Base-by-base conservation (phyloP, 129 eudicot genomes). In the Pseudognaphalium luteoalbum region DNA sequence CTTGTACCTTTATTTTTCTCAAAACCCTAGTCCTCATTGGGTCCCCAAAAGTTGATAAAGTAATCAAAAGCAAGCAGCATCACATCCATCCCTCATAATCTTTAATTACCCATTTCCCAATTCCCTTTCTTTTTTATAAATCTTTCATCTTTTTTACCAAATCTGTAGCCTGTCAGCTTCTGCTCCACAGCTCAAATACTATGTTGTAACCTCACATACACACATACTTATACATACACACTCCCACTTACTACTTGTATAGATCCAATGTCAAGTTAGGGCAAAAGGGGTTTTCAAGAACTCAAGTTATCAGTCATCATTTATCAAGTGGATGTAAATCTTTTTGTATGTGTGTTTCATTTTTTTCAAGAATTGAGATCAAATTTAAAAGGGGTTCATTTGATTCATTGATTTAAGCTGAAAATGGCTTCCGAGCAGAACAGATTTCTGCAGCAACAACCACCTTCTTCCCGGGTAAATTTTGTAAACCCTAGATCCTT, bases 381-480 rank as follows among this genome's bases (percentile, higher is more conserved):
- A 32, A 4, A 65, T 10, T 71, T 70, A 15, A 47, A 39, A 56
- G 17, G 17, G 60, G 14, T 25, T 7, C 15, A 56, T 41, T 77
- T 62, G 21, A 62, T 73, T 67, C 22, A 41, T 32, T 64, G 59
- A 56, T 28, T 72, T n/a, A 17, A 8, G 22, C 20, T 37, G 6
- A 51, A 12, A 70, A 88, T 88, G 92, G 92, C 85, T 58, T 80
- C 88, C 0, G 92, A 88, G 87, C 92, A 88, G 75, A 86, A 74
- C 28, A 77, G 87, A 66, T 88, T 88, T 78, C 87, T 81, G 81
- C 85, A 67, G 41, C 85, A 69, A 30, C 84, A 76, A 68, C 85
- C 89, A 11, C 66, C 83, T 59, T 74, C 84, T 22, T 82, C 87
- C 39, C 81, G 89, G 87, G 92, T 87, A 85, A 67, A 66, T 20